A percentile compares a stretch with the other conserved stretches of the same genome.
Conservation (phyloP, 805 yeast genomes). For the Zygosaccharomyces rouxii region DNA sequence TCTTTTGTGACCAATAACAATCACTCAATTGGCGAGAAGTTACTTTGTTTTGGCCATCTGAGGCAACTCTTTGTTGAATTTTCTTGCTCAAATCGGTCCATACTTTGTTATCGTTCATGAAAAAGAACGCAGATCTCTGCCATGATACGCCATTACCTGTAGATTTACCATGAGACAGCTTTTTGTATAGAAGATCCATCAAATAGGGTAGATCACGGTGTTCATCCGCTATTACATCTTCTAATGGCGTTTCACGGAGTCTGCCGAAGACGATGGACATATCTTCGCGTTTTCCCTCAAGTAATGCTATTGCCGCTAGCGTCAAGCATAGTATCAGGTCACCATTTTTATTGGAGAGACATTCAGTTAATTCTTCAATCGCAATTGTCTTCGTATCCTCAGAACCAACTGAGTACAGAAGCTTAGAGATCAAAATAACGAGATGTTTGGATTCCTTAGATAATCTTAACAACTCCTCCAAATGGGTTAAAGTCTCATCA, state of each 20-base stretch:
- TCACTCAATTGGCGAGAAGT: slow-evolving; percentile 47
- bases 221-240: slow-evolving; percentile 47
- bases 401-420: slow-evolving; percentile 68
- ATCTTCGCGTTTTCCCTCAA: slow-evolving; percentile 55
- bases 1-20: slow-evolving; percentile 46
- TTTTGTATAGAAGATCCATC: slow-evolving; percentile 46
- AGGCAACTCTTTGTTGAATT: slow-evolving; percentile 57
- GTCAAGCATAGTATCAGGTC: slow-evolving; percentile 64
- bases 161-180: slow-evolving; percentile 31
- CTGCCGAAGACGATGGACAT: slow-evolving; percentile 62
- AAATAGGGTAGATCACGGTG: slow-evolving; percentile 55
- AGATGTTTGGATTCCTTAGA: slow-evolving; percentile 59
- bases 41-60: slow-evolving; percentile 45
- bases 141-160: slow-evolving; percentile 38
- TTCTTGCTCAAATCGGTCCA: slow-evolving; percentile 64
- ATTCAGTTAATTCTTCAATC: slow-evolving; percentile 69
- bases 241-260: slow-evolving; percentile 46
- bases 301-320: slow-evolving; percentile 73
- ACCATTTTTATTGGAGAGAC: slow-evolving; percentile 59
- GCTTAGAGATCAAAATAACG: slow-evolving; percentile 72
- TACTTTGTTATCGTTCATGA: slow-evolving; percentile 63
- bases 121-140: slow-evolving; percentile 67
- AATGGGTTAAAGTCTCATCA: slow-evolving; percentile 61
- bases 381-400: slow-evolving; percentile 82
- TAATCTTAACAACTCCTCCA: slow-evolving; percentile 55